These are phyloP conservation scores for Fagopyrum esculentum DNA, from an alignment of 148 eudicot genomes.

Conservation along the genomic window DNA sequence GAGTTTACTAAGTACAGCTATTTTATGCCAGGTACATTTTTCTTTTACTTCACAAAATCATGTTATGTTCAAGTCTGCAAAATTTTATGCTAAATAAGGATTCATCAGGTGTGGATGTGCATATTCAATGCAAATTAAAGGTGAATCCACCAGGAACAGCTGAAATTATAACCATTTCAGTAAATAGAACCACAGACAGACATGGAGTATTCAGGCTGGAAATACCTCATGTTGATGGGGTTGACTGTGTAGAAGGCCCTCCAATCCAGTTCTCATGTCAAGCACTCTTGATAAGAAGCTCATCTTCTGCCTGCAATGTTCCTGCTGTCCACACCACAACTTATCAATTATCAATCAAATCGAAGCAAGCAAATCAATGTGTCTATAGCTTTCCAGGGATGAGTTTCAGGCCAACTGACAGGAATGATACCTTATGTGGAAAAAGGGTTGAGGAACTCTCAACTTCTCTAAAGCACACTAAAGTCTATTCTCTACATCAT, in stretches of 20 bases:
- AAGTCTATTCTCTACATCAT: slow-evolving; percentile 31
- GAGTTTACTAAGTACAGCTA: slow-evolving; percentile 56
- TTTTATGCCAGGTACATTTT: slow-evolving; percentile 61
- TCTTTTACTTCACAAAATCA: not conserved
- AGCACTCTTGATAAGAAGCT: slow-evolving; percentile 47
- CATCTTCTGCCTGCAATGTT: slow-evolving; percentile 37
- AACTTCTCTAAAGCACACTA: slow-evolving; percentile 27
- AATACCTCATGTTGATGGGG: slow-evolving; percentile 60
- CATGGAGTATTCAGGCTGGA: slow-evolving; percentile 57
- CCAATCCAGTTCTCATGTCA: slow-evolving; percentile 52
- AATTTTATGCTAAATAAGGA: too few species aligned
- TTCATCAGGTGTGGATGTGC: slow-evolving; percentile 56
- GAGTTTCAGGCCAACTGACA: slow-evolving; percentile 48
- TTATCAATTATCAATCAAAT: slow-evolving; percentile 44
- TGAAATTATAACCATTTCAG: slow-evolving; percentile 53
- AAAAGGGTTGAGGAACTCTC: slow-evolving; percentile 15
- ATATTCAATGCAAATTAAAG: slow-evolving; percentile 59
- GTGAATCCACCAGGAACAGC: slow-evolving; percentile 43
- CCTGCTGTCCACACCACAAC: slow-evolving; percentile 37
- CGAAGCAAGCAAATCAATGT: slow-evolving; percentile 41
- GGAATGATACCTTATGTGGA: slow-evolving; percentile 46
- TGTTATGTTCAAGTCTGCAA: not conserved
- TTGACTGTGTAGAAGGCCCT: slow-evolving; percentile 56
- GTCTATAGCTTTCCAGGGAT: slow-evolving; percentile 48
- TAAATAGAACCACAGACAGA: slow-evolving; percentile 49